Conservation (phyloP, 306 rosid genomes). For the Geum urbanum region DNA sequence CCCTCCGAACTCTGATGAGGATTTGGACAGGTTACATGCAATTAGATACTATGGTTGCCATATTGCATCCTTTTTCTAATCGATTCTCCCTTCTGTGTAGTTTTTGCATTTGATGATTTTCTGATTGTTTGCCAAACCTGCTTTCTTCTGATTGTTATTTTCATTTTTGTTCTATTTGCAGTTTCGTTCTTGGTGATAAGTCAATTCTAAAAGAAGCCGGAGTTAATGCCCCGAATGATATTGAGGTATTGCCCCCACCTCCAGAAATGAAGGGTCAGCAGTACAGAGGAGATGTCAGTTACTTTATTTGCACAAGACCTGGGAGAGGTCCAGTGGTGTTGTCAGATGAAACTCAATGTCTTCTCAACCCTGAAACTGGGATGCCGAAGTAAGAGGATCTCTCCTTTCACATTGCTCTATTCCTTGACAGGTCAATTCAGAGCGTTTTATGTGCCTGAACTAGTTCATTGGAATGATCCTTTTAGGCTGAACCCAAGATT, state of each 20-base stretch:
- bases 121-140: conserved; percentile 1
- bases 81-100: background rate
- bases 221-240: conserved; percentile 44
- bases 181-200: conserved; percentile 82
- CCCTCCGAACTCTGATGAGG: conserved; percentile 76
- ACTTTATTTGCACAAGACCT: conserved; percentile 92
- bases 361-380: conserved; percentile 74
- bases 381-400: conserved; percentile 54
- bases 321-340: conserved; percentile 92
- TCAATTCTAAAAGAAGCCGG: conserved; percentile 84
- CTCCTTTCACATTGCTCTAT: conserved; percentile 17
- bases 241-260: conserved; percentile 70
- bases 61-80: background rate
- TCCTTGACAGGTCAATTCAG: conserved; percentile 21
- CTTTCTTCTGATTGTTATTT: conserved; percentile 4
- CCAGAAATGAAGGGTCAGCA: conserved; percentile 78
- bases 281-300: conserved; percentile 73
- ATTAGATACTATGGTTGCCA: conserved; percentile 1
- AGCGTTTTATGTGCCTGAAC: conserved; percentile 27
- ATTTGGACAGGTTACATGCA: conserved; percentile 56
- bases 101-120: conserved; percentile 16
- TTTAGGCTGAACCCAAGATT: conserved; percentile 24
- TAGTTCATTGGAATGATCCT: conserved; percentile 30
- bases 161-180: conserved; percentile 20
- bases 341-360: conserved; percentile 62